These are phyloP conservation scores for Hyphopichia buzzinii DNA, from an alignment of 1,139 yeast genomes.

Conservation along the genomic window DNA sequence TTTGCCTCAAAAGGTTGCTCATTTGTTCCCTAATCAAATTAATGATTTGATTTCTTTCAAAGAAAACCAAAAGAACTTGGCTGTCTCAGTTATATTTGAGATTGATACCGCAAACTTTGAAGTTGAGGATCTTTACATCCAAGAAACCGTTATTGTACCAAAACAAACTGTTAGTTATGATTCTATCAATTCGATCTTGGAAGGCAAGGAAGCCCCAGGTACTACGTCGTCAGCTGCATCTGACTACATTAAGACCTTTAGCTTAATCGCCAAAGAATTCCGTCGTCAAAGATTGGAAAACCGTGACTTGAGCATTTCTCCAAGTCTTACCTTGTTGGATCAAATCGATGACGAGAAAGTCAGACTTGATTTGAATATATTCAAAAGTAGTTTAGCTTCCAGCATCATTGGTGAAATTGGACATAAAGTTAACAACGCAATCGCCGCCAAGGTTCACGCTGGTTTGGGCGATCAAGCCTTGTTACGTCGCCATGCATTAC, in stretches of 20 bases:
- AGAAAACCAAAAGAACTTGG: constrained; percentile 59
- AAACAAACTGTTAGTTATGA: constrained; percentile 52
- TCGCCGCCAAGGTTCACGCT: constrained; percentile 79
- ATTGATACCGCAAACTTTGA: constrained; percentile 73
- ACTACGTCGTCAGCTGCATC: constrained; percentile 57
- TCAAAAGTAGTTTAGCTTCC: constrained; percentile 58
- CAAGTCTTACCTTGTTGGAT: constrained; percentile 67
- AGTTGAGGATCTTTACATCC: constrained; percentile 74
- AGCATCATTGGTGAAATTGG: constrained; percentile 72
- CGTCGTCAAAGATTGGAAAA: constrained; percentile 68
- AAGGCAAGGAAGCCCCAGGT: constrained; percentile 22
- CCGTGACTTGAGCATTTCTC: constrained; percentile 46
- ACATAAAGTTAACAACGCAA: constrained; percentile 78
- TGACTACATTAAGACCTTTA: constrained; percentile 64
- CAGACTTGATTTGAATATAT: constrained; percentile 67
- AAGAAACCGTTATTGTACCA: constrained; percentile 70
- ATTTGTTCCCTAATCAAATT: constrained; percentile 68
- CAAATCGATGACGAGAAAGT: constrained; percentile 85
- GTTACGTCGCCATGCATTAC: constrained; percentile 84
- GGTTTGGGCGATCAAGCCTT: constrained; percentile 78
- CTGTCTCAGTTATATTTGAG: constrained; percentile 80
- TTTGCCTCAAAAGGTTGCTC: constrained; percentile 74
- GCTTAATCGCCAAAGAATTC: constrained; percentile 67
- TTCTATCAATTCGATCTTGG: constrained; percentile 50
- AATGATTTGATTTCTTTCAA: constrained; percentile 62